Base-by-base conservation (phyloP, 2,329 filamentous ascomycete species). In the Cryphonectria japonica region DNA sequence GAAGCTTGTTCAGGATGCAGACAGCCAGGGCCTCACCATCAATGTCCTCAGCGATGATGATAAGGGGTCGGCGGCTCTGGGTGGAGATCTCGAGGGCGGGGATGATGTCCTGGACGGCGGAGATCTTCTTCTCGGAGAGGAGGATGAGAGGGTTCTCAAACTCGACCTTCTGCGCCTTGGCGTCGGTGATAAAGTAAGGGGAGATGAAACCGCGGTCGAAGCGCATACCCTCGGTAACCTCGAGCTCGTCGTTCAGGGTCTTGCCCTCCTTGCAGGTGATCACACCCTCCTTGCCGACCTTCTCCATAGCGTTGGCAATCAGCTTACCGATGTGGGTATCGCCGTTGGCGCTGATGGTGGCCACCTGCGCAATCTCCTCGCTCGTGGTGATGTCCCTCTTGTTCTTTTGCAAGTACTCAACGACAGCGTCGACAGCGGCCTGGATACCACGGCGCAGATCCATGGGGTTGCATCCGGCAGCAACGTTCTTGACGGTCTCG, bases 251-350 rank as follows among this genome's bases (percentile, higher is more conserved):
- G 79, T 93, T 91, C 80, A 97, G 92, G 73, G 96, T 98, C 92
- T 98, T 99, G 82, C 96, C 96, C 89, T 99, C 96, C 92, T 99
- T 99, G 80, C 98, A 95, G 71, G 96, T 99, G 83, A 99, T 99
- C 80, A 99, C 96, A 88, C 96, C 96, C 87, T 99, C 96, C 90
- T 99, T 99, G 84, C 96, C 96, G 75, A 99, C 96, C 89, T 97
- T 97, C 89, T 99, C 96, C 96, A 99, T 99, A 77, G 96, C 96
- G 81, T 91, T 98, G 81, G 96, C 95, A 82, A 99, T 96, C 81
- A 99, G 90, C 85, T 94, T 91, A 78, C 96, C 96, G 79, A 99
- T 93, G 85, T 98, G 95, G 72, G 90, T 90, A 81, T 99, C 96
- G 77, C 96, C 96, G 85, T 99, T 99, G 83, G 96, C 96, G 77